Percentiles rank a stretch among this genome's conserved stretches.
These are phyloP conservation scores for Eucalyptus regnans DNA, from an alignment of 345 rosid genomes.

Conservation along the genomic window DNA sequence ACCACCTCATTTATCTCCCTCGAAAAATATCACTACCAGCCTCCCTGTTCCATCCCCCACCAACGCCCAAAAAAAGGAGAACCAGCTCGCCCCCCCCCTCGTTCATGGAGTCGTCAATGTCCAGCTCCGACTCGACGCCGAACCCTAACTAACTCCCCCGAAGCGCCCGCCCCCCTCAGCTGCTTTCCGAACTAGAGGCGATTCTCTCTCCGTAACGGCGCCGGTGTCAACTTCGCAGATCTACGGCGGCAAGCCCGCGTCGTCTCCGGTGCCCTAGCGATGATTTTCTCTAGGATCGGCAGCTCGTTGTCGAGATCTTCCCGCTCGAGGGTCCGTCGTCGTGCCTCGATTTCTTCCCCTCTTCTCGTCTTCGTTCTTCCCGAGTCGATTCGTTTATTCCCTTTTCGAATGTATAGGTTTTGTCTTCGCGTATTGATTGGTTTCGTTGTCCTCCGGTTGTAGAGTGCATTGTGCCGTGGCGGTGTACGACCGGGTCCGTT, in stretches of 20 bases:
- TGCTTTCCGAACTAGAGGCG: background rate
- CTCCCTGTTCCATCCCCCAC: too few species aligned
- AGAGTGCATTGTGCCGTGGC: conserved; percentile 12
- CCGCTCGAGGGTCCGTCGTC: conserved; percentile 22
- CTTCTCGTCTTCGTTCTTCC: background rate
- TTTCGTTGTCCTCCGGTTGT: background rate
- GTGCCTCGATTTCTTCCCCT: background rate
- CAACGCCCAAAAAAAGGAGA: background rate
- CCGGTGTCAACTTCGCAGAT: background rate
- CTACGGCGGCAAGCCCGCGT: background rate
- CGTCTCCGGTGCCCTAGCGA: background rate
- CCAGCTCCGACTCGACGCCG: background rate
- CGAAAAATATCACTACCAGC: background rate
- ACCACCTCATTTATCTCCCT: background rate
- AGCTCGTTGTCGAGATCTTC: conserved; percentile 42
- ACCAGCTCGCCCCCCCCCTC: background rate
- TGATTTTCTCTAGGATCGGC: conserved; percentile 59
- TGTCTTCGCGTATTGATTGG: background rate
- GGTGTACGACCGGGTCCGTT: conserved; percentile 20
- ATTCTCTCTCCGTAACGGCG: background rate
- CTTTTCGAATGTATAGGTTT: background rate
- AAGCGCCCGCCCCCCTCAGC: background rate
- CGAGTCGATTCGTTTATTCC: background rate
- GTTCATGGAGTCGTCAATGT: background rate
- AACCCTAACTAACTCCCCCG: background rate